Base-by-base conservation (phyloP, 768 basidiomycete species). In the Lentinus brumalis region DNA sequence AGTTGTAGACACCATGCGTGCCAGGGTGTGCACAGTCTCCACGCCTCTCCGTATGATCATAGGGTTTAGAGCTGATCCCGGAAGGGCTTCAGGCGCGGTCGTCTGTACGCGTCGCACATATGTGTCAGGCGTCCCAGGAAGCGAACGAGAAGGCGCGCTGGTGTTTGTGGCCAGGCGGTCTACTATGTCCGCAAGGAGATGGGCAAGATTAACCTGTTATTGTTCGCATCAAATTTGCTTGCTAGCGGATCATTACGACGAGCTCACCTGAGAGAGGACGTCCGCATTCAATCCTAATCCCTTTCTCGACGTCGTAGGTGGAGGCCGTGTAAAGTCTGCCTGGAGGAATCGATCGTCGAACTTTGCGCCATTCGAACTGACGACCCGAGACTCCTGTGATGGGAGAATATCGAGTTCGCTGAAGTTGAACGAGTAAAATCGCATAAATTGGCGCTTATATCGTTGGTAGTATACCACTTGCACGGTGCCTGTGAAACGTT, bases 371-470 rank as follows among this genome's bases (percentile, higher is more conserved):
- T 7, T 15, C 35, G 46, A 18, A n/a, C 41, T 18, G 1, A 38
- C 26, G 26, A 41, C 30, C 14, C 29, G 5, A 26, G 53, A 26
- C 16, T 56, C 39, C 47, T 45, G 70, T 12, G 26, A 72, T 35
- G 66, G 73, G 63, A 41, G 74, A 3, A 67, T 65, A 42, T 67
- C 64, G 6, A 67, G 58, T 44, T 65, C 67, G 70, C 12, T 67
- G 4, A 74, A 70, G 51, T 80, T 76, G 21, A 89, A 70, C 0
- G 84, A 73, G 66, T 92, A 87, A 63, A 88, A 91, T n/a, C 88
- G 81, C 60, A 91, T 74, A 4, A 85, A 83, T 6, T 74, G 71
- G 16, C 76, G 72, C n/a, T 78, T 69, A 41, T 88, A 87, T 12
- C 83, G 81, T 47, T 73, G 70, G 68, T 88, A 91, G 66, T 71